phyloP scores from a whole-genome alignment of 768 basidiomycete species.

The Mycena kentingensis region DNA sequence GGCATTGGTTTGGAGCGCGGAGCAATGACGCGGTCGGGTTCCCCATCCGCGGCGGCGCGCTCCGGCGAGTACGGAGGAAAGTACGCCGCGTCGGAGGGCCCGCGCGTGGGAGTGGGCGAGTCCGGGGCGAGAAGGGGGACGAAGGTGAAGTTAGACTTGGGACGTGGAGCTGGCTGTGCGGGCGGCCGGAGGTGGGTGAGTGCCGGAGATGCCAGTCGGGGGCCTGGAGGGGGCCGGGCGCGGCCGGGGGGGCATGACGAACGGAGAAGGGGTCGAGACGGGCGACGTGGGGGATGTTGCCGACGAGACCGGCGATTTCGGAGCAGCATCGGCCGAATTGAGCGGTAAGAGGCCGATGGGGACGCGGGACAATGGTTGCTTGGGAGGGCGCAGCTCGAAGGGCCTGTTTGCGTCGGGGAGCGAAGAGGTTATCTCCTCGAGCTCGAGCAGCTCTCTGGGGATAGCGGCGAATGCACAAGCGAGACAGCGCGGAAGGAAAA shows the following conservation, averaged over 20 bases:
- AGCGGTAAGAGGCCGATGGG: conserved; percentile 68
- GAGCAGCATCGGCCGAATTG: conserved; percentile 31
- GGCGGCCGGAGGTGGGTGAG: conserved; percentile 21
- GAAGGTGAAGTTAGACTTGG: conserved; percentile 12
- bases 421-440: conserved; percentile 68
- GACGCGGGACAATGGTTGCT: conserved; percentile 51
- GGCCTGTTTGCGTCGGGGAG: conserved; percentile 61
- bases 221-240: background rate
- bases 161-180: conserved; percentile 4
- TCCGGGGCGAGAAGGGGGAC: conserved; percentile 14
- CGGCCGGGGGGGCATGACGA: conserved; percentile 24
- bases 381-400: conserved; percentile 41
- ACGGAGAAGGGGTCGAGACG: conserved; percentile 3
- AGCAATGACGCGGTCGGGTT: conserved; percentile 17
- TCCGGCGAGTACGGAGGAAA: conserved; percentile 16
- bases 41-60: conserved; percentile 20
- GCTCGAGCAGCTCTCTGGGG: conserved; percentile 62
- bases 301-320: background rate
- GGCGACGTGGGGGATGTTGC: background rate
- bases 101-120: background rate
- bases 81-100: background rate
- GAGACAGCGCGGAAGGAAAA: conserved; percentile 6
- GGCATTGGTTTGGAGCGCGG: background rate
- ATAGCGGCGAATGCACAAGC: conserved; percentile 2
- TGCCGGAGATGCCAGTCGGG: conserved; percentile 14